Conservation (phyloP, 495 filamentous ascomycete species). For the Sabuloglossum arenarium region DNA sequence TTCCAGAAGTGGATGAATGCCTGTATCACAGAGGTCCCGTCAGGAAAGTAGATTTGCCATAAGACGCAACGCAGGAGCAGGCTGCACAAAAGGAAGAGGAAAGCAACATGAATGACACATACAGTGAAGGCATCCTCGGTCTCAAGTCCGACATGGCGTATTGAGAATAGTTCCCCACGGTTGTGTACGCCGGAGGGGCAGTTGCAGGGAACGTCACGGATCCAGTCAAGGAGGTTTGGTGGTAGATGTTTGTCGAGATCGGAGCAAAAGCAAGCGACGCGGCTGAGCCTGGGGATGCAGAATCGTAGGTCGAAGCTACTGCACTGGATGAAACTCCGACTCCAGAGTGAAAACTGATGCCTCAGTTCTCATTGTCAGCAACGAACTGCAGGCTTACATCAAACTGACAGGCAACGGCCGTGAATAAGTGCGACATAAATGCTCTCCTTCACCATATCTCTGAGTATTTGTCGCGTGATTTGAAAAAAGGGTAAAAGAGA, state of each 20-base stretch:
- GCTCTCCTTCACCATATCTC: neutral
- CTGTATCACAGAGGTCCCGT: neutral
- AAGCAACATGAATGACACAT: neutral
- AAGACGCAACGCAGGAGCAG: conserved; percentile 1
- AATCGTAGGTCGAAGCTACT: neutral
- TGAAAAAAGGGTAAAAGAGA: neutral
- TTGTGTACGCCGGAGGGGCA: conserved; percentile 1
- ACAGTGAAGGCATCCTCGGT: conserved; percentile 5
- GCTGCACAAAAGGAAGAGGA: conserved; percentile 3
- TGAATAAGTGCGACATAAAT: conserved; percentile 2
- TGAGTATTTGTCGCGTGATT: neutral
- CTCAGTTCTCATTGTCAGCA: conserved; percentile 1
- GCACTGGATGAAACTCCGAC: neutral
- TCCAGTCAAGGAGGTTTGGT: neutral
- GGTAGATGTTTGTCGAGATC: neutral
- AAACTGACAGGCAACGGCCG: neutral
- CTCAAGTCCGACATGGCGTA: conserved; percentile 5
- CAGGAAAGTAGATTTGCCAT: neutral
- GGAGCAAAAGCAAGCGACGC: conserved; percentile 4
- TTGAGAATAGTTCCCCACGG: conserved; percentile 1
- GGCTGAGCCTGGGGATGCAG: neutral
- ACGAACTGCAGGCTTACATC: neutral
- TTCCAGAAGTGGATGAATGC: conserved; percentile 2
- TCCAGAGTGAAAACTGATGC: conserved; percentile 4
- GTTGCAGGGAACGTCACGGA: conserved; percentile 1